Evolutionary conservation across 139 green algal genomes (phyloP), one percentile per base, ranked within the genome.

Genomic region (Chlamydomonas asymmetrica): DNA sequence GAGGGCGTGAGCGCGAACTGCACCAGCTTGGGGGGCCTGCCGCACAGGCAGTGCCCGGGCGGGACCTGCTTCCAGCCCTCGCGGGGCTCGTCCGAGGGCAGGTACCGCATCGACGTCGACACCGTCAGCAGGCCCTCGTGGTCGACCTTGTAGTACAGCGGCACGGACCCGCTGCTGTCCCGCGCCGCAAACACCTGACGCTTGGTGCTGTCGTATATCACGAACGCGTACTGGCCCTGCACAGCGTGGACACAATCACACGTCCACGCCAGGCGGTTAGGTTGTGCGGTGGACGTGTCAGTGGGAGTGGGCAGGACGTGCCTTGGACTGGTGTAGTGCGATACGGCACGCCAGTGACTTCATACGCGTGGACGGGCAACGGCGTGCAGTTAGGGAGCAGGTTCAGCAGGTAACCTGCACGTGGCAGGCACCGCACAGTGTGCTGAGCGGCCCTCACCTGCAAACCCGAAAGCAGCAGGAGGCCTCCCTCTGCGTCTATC

Each of bases 1-100:
- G 81, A 67, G 2, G 85, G 84, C 16, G 88, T 93, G 45, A 95
- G 73, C 34, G 91, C 91, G 82, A 95, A 95, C 80, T 94, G 90
- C 31, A 92, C 40, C 18, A 81, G 50, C 56, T 83, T 85, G 34
- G 81, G 80, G 25, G 63, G 41, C 32, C 70, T 75, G 34, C 85
- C 84, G 29, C 60, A 54, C 62, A 93, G 77, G 68, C 86, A 93
- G 56, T 94, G 88, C 7, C 91, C 91, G 22, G 91, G 87, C 20
- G 84, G 84, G 37, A 95, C 52, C 78, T 93, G 82, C 6, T 56
- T 22, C 91, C 91, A 95, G 32, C 80, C 71, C 49, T 71, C 45
- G 31, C 64, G 54, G 43, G 73, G 64, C 5, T 61, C 63, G 35
- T 73, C 80, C 22, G 70, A 56, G 80, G 71, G 60, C 63, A 79